Percentiles rank a stretch among this genome's conserved stretches.
Conservation (phyloP, 2,329 filamentous ascomycete species). For the Sclerotinia borealis region DNA sequence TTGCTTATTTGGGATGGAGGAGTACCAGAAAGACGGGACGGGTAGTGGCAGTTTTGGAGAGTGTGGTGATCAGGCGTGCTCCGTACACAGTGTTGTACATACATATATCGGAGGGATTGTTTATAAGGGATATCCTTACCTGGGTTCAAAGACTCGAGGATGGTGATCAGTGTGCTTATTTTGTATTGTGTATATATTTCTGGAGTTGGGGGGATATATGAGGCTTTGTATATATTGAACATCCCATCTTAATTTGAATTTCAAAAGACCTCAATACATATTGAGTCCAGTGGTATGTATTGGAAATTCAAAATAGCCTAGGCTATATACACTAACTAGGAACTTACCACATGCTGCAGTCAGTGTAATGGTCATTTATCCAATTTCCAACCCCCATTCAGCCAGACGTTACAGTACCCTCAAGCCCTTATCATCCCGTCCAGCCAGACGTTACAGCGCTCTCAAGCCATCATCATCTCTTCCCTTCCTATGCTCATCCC, state of each 20-base stretch:
- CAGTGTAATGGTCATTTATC: neutral
- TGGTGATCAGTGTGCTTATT: neutral
- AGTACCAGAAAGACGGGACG: neutral
- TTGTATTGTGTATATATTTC: neutral
- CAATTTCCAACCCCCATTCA: neutral
- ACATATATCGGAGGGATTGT: neutral
- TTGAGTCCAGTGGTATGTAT: neutral
- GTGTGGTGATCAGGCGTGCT: neutral
- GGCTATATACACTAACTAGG: neutral
- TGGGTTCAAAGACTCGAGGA: neutral
- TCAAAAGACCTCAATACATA: neutral
- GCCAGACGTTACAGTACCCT: conserved; percentile 1
- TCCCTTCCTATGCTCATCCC: neutral
- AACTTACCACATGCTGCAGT: neutral
- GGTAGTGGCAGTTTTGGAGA: neutral
- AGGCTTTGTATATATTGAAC: neutral
- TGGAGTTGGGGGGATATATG: too few species aligned
- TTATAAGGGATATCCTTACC: neutral
- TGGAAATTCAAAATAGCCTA: neutral
- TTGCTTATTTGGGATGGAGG: neutral
- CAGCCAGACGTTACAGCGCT: neutral
- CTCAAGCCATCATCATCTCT: neutral
- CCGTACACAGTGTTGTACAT: neutral
- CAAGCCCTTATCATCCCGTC: neutral
- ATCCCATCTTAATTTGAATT: neutral